Evolutionary conservation across 2,329 filamentous ascomycete species (phyloP), one percentile per base, ranked within the genome.

Genomic region (Apiospora pterosperma): DNA sequence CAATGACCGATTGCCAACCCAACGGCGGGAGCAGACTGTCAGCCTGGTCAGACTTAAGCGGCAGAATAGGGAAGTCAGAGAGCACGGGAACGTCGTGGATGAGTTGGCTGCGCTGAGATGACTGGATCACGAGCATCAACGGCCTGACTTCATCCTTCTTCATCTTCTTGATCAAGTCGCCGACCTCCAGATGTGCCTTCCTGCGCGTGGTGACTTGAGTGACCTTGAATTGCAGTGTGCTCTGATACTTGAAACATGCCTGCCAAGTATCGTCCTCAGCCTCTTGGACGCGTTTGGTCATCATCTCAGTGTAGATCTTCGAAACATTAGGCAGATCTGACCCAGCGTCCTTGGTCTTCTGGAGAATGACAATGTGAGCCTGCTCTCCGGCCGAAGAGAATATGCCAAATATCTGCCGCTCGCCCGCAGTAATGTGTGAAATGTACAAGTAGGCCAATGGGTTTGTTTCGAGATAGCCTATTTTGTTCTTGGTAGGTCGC

Each of bases 1-100:
- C 92, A 65, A 96, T 89, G 66, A 97, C 94, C 0, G 88, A 84
- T 76, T 98, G 96, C 96, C 96, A 99, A 2, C 93, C 94, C 19
- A 99, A 84, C 0, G 95, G 93, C 11, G 96, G 96, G 5, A 98
- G 82, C 41, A 93, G 90, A 76, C 92, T 93, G 74, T 99, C 96
- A 0, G 90, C 86, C 31, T 90, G 85, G 71, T 98, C 93, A 66
- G 92, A 90, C 72, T 90, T 90, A 59, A 99, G 84, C 0, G 91
- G 86, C 55, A 99, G 79, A 16, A 95, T 86, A 0, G 96, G 96
- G 69, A 97, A 91, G 41, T 97, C 94, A 63, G 88, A 91, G 23
- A 98, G 81, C 2, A 91, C 85, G 0, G 95, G 91, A 34, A 99
- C 87, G 68, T 97, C 93, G 68, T 97, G 92, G 14, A 93, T 84